phyloP scores from a whole-genome alignment of 2,329 filamentous ascomycete species.

The Capronia epimyces region DNA sequence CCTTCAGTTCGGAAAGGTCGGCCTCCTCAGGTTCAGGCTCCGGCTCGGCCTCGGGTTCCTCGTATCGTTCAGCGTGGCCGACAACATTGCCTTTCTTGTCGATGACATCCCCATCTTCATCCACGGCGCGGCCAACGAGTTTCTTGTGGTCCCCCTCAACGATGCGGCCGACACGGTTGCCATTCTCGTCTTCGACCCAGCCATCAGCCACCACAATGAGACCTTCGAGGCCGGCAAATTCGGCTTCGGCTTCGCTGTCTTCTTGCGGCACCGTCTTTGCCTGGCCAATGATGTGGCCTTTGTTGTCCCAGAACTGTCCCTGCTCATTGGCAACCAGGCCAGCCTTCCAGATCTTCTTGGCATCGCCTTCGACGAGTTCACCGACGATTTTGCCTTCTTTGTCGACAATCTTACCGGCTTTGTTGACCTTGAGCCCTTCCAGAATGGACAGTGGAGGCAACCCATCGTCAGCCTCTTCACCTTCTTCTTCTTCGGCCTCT shows the following conservation, averaged over 20 bases:
- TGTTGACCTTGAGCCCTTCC: slow-evolving; percentile 41
- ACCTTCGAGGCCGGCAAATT: slow-evolving; percentile 44
- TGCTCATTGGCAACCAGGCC: slow-evolving; percentile 48
- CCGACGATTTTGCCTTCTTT: slow-evolving; percentile 48
- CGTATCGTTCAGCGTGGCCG: slow-evolving; percentile 50
- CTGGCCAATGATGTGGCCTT: slow-evolving; percentile 58
- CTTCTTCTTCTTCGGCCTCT: slow-evolving; percentile 34
- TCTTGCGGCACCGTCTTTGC: slow-evolving; percentile 44
- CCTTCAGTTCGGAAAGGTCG: slow-evolving; percentile 51
- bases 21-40: slow-evolving; percentile 39
- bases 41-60: slow-evolving; percentile 48
- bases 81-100: slow-evolving; percentile 59
- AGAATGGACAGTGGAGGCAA: slow-evolving; percentile 35
- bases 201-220: slow-evolving; percentile 46
- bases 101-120: slow-evolving; percentile 58
- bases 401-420: slow-evolving; percentile 42
- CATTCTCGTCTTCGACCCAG: slow-evolving; percentile 46
- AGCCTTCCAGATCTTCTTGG: slow-evolving; percentile 53
- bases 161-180: slow-evolving; percentile 46
- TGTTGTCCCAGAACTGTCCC: slow-evolving; percentile 60
- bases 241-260: slow-evolving; percentile 37
- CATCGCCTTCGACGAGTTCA: slow-evolving; percentile 56
- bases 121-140: slow-evolving; percentile 54
- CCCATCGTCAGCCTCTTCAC: slow-evolving; percentile 31
- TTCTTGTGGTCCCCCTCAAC: slow-evolving; percentile 57